Conservation (phyloP, 73 alveolate species). For the Paramecium bursaria region DNA sequence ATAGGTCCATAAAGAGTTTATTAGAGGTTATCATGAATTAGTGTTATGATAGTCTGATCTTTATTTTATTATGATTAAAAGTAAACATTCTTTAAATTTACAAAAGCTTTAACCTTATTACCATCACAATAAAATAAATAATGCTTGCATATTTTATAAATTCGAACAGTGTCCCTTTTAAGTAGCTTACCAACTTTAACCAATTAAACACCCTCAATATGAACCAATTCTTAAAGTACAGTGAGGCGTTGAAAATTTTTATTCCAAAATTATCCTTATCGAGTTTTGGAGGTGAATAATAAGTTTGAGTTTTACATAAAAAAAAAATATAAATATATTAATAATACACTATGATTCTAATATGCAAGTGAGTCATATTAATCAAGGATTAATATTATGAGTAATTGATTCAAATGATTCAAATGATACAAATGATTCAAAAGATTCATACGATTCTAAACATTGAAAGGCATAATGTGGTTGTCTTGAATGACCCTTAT, state of each 20-base stretch:
- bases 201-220: neutral
- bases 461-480: no score
- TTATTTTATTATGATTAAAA: neutral
- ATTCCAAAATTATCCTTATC: conserved; percentile 31
- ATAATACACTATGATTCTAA: no score
- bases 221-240: neutral
- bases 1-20: neutral
- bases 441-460: no score
- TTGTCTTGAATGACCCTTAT: no score
- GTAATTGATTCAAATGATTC: no score
- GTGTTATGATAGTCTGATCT: conserved; percentile 32
- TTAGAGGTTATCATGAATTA: no score
- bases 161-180: neutral
- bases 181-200: conserved; percentile 37
- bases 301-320: conserved; percentile 61
- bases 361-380: no score
- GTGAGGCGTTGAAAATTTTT: neutral
- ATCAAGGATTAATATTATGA: no score
- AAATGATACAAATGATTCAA: no score
- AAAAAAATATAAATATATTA: no score
- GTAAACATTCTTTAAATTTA: conserved; percentile 20
- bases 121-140: conserved; percentile 31
- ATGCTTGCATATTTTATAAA: conserved; percentile 22
- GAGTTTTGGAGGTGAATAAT: conserved; percentile 30
- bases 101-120: neutral